These are phyloP conservation scores for Coemansia guatemalensis DNA, from an alignment of 192 early-diverging fungal genomes.

Conservation along the genomic window DNA sequence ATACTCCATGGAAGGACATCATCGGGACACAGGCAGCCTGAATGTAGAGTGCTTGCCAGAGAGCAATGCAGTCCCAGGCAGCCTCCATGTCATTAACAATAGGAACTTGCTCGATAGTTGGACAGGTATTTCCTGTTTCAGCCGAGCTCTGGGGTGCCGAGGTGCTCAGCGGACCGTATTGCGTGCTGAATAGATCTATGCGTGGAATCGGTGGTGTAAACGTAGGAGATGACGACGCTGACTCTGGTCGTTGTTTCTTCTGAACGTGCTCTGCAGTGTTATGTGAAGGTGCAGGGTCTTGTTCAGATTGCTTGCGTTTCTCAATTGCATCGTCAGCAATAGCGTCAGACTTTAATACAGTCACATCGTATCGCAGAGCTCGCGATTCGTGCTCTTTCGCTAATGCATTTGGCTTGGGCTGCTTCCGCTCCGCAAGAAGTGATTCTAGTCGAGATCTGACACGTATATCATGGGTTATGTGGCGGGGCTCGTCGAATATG, in stretches of 20 bases:
- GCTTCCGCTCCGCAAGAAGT: not conserved
- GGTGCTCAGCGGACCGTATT: not conserved
- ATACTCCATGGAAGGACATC: constrained; percentile 24
- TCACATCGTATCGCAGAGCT: not conserved
- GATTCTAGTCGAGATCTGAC: constrained; percentile 6
- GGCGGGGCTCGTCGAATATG: constrained; percentile 25
- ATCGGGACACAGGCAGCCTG: constrained; percentile 14
- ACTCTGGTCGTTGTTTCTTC: not conserved
- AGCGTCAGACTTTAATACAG: not conserved
- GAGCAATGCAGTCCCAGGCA: constrained; percentile 12
- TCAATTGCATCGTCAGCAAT: not conserved
- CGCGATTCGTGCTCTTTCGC: not conserved
- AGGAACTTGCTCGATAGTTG: constrained; percentile 21
- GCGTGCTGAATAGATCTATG: not conserved
- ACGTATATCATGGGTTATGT: constrained; percentile 11
- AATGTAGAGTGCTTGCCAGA: constrained; percentile 29
- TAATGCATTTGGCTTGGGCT: not conserved
- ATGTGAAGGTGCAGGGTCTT: not conserved
- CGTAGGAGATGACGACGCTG: not conserved
- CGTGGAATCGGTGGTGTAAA: not conserved
- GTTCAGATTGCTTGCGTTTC: not conserved
- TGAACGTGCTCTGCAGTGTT: not conserved
- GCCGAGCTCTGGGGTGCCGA: constrained; percentile 6
- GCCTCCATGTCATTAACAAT: constrained; percentile 21
- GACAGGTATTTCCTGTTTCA: not conserved